A percentile compares a stretch with the other conserved stretches of the same genome.
These are phyloP conservation scores for Syzygium grande DNA, from an alignment of 345 rosid species.

Conservation along the genomic window DNA sequence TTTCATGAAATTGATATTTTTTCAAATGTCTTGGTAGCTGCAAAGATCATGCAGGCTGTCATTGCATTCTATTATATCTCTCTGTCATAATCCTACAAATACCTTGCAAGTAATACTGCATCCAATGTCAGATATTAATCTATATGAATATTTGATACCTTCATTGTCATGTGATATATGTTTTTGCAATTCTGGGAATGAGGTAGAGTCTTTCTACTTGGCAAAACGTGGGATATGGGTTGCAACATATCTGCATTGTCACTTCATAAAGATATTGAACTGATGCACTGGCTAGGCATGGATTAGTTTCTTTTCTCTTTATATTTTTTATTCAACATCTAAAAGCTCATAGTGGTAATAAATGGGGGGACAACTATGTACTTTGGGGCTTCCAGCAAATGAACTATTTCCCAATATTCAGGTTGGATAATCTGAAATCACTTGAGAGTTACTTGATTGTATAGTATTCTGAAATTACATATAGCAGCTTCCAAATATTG, in stretches of 20 bases:
- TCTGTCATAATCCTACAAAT: not conserved
- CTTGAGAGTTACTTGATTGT: not conserved
- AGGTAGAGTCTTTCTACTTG: not conserved
- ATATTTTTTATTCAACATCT: not conserved
- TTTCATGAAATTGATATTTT: not conserved
- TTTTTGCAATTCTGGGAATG: not conserved
- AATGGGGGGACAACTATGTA: not conserved
- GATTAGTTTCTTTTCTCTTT: not conserved
- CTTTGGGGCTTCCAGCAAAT: not conserved
- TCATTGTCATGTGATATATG: not conserved
- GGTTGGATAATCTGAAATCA: not conserved
- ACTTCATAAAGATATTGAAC: not conserved
- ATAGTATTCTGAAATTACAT: not conserved
- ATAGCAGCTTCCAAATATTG: not conserved
- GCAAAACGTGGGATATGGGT: not conserved
- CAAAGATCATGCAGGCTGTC: not conserved
- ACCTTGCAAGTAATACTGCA: not conserved
- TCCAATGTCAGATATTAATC: not conserved
- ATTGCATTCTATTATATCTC: not conserved
- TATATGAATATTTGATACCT: not conserved
- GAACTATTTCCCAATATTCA: not conserved
- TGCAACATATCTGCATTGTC: not conserved
- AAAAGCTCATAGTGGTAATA: not conserved
- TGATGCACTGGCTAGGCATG: not conserved
- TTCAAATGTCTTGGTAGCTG: slow-evolving; percentile 1